Evolutionary conservation across 805 yeast genomes (phyloP).

Genomic region (Ogataea trehaloabstinens): DNA sequence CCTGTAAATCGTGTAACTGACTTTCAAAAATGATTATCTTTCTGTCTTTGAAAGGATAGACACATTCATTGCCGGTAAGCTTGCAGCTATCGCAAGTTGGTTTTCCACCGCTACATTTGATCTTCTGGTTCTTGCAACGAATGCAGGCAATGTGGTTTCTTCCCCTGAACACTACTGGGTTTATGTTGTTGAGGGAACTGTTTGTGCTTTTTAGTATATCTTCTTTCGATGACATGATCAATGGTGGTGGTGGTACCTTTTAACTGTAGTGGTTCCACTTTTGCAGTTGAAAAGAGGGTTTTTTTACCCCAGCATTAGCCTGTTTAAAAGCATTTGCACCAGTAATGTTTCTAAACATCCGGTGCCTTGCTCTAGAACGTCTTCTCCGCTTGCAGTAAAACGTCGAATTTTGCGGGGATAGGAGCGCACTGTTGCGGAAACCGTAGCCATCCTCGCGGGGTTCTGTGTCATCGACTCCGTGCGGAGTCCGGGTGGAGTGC

Average conservation of each 20-base stretch:
- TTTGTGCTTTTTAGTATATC: constrained; percentile 14
- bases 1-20: constrained; percentile 25
- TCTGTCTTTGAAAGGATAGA: constrained; percentile 29
- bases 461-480: constrained; percentile 2
- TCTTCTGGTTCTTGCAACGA: constrained; percentile 48
- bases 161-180: constrained; percentile 27
- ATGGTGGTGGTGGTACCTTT: too few relatives aligned
- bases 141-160: constrained; percentile 43
- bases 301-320: not conserved
- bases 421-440: not conserved
- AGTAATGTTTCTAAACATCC: not conserved
- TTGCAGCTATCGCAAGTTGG: constrained; percentile 30
- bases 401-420: not conserved
- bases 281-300: too few relatives aligned
- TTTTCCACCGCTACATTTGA: constrained; percentile 46
- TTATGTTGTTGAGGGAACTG: constrained; percentile 14
- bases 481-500: constrained; percentile 1
- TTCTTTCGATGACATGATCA: constrained; percentile 12
- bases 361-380: not conserved
- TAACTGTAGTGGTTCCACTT: too few relatives aligned
- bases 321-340: not conserved
- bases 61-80: constrained; percentile 21
- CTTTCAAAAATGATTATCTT: constrained; percentile 29
- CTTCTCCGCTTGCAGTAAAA: not conserved
- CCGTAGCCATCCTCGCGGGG: constrained; percentile 3